Evolutionary conservation across 2,329 filamentous ascomycete species (phyloP), one percentile per base, ranked within the genome.

Genomic region (Fusarium lyarnte): DNA sequence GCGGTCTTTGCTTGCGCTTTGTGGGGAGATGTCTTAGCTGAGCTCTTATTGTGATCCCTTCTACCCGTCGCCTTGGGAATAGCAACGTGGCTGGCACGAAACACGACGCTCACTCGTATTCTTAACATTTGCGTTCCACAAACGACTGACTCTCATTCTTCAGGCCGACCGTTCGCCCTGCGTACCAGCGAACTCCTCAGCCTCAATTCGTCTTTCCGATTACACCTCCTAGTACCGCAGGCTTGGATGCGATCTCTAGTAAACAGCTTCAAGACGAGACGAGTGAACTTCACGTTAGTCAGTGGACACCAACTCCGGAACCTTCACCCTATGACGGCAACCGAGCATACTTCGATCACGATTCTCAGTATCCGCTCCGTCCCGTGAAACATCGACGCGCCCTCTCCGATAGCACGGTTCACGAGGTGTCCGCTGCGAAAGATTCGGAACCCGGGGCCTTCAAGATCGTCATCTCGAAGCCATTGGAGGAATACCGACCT

Each of bases 401-500:
- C 25, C 85, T 92, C 75, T 97, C 94, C 1, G 93, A 94, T 78
- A 94, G 93, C 38, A 95, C 92, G 10, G 84, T 92, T 60, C 92
- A 91, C 52, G 93, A 94, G 72, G 86, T 87, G 51, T 85, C 81
- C 62, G 79, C 80, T 41, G 85, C 83, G 58, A 85, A 85, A 70
- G 87, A 86, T 74, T 85, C 86, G 25, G 90, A 92, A 66, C 86
- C 86, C 6, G 92, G 91, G 38, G 92, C 90, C 63, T 91, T 96
- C 81, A 94, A 92, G 79, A 90, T 97, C 41, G 87, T 95, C 68
- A 95, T 97, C 76, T 92, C 94, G 57, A 88, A 93, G 70, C 89
- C 93, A 14, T 86, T 87, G 31, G 87, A 89, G 47, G 88, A 89
- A 35, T 78, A 80, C 43, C 87, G 89, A 58, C 88, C 91, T 31